These are phyloP conservation scores for Brettanomyces bruxellensis DNA, from an alignment of 805 yeast genomes.

Conservation along the genomic window DNA sequence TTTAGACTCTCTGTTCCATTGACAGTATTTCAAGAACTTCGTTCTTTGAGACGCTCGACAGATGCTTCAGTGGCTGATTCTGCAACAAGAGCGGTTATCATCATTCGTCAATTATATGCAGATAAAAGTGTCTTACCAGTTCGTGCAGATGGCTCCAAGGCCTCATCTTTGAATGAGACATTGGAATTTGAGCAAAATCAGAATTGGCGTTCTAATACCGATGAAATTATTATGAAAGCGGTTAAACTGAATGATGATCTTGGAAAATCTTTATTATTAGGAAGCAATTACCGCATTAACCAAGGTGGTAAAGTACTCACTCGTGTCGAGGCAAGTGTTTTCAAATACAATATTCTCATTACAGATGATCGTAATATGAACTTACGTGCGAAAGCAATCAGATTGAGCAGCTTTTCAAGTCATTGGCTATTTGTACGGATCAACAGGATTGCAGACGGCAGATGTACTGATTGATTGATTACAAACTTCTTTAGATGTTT, in stretches of 20 bases:
- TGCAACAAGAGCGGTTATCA: slow-evolving; percentile 72
- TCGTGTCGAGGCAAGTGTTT: slow-evolving; percentile 29
- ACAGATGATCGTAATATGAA: slow-evolving; percentile 73
- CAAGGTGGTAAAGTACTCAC: slow-evolving; percentile 22
- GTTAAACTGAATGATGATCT: slow-evolving; percentile 27
- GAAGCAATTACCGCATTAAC: slow-evolving; percentile 14
- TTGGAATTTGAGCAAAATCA: slow-evolving; percentile 65
- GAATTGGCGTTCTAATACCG: slow-evolving; percentile 65
- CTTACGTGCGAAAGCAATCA: slow-evolving; percentile 50
- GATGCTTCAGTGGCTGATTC: slow-evolving; percentile 72
- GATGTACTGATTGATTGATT: slow-evolving; percentile 37
- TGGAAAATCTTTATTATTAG: slow-evolving; percentile 20
- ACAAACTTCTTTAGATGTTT: too few species aligned
- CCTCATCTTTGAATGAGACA: slow-evolving; percentile 61
- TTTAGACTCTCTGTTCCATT: slow-evolving; percentile 59
- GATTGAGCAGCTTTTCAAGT: slow-evolving; percentile 44
- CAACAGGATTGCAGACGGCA: slow-evolving; percentile 36
- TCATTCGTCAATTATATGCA: slow-evolving; percentile 54
- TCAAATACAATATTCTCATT: slow-evolving; percentile 52
- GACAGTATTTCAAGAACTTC: slow-evolving; percentile 68
- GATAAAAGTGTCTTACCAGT: slow-evolving; percentile 50
- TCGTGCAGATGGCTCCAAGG: slow-evolving; percentile 61
- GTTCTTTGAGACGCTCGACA: slow-evolving; percentile 60
- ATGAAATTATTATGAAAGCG: slow-evolving; percentile 54
- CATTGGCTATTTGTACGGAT: slow-evolving; percentile 48